Evolutionary conservation across 2,329 filamentous ascomycete genomes (phyloP), one percentile per base, ranked within the genome.

Genomic region (Ascochyta lentis): DNA sequence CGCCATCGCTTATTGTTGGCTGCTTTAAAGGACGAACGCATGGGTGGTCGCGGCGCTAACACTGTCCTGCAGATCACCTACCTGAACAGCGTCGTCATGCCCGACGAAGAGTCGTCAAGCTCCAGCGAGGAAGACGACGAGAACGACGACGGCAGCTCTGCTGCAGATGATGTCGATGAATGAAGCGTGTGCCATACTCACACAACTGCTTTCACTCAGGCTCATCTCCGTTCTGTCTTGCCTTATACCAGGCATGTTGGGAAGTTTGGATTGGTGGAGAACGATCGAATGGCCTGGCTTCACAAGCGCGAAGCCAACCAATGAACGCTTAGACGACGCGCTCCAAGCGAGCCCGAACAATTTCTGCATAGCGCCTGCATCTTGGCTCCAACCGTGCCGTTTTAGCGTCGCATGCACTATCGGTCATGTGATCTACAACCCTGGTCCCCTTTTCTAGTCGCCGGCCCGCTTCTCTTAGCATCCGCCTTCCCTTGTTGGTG

Each of bases 61-160:
- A 41, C 37, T 35, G 29, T 34, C 48, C 43, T 58, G 64, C 72
- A 82, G 80, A 78, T 82, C 64, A 80, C 77, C 9, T 80, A 81
- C 63, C 70, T 81, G 38, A 82, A 82, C 69, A 77, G 75, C 49
- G 76, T 82, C 26, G 78, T 81, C 37, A 80, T 81, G 78, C 80
- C 80, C 29, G 80, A 82, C 65, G 74, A 76, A 29, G 68, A 71
- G 35, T 58, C 65, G 24, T 72, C 69, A 40, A 69, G 65, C 37
- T 67, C 65, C 49, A 67, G 66, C 47, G 70, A 70, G 2, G 69
- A 67, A 39, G 70, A 70, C 12, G 62, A 66, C 29, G 68, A 66
- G n/a, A 61, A 56, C 31, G 58, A 49, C 29, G 38, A 35, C 7
- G 38, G 26, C 37, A 35, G 26, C 15, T 51, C 53, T 39, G 60